Evolutionary conservation across 768 basidiomycete species (phyloP).

Genomic region (Agrocybe pediades): DNA sequence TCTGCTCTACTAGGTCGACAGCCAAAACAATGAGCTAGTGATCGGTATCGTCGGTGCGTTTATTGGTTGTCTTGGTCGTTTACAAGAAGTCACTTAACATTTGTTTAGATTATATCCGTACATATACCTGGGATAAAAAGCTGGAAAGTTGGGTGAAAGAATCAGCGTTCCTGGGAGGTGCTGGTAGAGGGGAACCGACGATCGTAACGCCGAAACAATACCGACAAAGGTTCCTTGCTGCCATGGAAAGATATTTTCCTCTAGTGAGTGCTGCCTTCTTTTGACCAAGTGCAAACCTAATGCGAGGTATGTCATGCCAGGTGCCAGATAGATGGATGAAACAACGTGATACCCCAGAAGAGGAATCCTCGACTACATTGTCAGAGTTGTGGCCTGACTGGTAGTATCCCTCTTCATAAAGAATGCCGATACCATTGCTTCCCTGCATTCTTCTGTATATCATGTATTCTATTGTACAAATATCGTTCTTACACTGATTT

Average conservation of each 20-base stretch:
- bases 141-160: conserved; percentile 99
- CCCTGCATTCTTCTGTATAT: conserved; percentile 5
- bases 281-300: neutral
- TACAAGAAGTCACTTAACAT: neutral
- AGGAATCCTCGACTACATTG: conserved; percentile 55
- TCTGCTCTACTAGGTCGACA: conserved; percentile 80
- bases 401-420: conserved; percentile 29
- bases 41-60: conserved; percentile 93
- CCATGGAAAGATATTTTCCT: conserved; percentile 91
- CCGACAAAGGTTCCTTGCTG: conserved; percentile 80
- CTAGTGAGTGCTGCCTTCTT: conserved; percentile 49
- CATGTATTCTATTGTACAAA: conserved; percentile 31
- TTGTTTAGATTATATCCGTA: conserved; percentile 83
- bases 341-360: conserved; percentile 75
- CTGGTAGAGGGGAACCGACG: conserved; percentile 87
- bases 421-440: neutral
- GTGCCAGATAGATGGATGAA: conserved; percentile 94
- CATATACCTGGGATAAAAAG: conserved; percentile 98
- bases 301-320: conserved; percentile 35
- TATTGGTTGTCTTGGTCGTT: neutral
- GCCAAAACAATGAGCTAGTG: conserved; percentile 85
- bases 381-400: conserved; percentile 68
- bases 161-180: conserved; percentile 82
- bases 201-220: conserved; percentile 97
- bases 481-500: conserved; percentile 4